Evolutionary conservation across 140 eudicot genomes (phyloP), one percentile per base, ranked within the genome.

Genomic region (Artemisia princeps): DNA sequence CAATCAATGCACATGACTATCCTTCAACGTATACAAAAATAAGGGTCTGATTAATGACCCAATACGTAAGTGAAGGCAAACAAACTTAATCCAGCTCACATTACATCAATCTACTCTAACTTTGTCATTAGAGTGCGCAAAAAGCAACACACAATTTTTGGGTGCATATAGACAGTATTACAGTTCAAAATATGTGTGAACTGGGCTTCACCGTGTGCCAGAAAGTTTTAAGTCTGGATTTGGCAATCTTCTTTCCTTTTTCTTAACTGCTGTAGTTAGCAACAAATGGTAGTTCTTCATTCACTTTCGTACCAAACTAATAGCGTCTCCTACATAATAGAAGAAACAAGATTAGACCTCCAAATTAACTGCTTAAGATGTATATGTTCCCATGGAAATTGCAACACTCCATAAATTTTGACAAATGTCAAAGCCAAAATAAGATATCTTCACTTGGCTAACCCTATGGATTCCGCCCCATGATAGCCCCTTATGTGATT

Each of bases 121-220:
- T 13, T 53, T 52, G 70, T 55, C 74, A 62, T 54, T 51, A 62
- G 56, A 44, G 56, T 56, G 65, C 15, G 42, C 67, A 24, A 71
- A 51, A 33, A 19, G 24, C 54, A 61, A 17, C 23, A 62, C 48
- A 71, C 26, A 30, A 8, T 13, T 56, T 67, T 24, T 48, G 58
- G 49, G 60, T 28, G 71, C 37, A 6, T 30, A 70, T 57, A 23
- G 30, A 72, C 63, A 72, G 62, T 15, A 62, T 64, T 53, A 45
- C 23, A 58, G 30, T 50, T 59, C 56, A 30, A 26, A 1, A 14
- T 52, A 67, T 67, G 42, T 60, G 57, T 66, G 24, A 60, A 68
- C 60, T 44, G 10, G 63, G 62, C 61, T 51, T 51, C 64, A 64
- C 65, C 50, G 55, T 64, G 19, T 51, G 63, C 70, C 54, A 22